Percentiles rank a stretch among this genome's conserved stretches.
Conservation (phyloP, 2,329 filamentous ascomycete species). For the Ophiocordyceps camponoti-leonardi region DNA sequence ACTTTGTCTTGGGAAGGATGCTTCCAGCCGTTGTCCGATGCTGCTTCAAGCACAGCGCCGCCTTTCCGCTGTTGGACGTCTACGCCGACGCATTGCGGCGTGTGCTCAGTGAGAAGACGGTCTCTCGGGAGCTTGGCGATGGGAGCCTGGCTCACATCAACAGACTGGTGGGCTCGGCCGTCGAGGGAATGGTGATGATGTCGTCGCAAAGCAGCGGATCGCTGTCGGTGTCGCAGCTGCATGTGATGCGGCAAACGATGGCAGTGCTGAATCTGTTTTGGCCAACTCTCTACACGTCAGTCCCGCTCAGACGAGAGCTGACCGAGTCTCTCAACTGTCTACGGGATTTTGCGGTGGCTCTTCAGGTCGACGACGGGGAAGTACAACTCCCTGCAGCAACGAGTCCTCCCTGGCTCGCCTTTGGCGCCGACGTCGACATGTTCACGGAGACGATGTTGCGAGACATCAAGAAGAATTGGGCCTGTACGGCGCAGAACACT, state of each 20-base stretch:
- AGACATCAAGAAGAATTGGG: constrained; percentile 29
- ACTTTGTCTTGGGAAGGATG: constrained; percentile 34
- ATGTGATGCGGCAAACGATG: constrained; percentile 12
- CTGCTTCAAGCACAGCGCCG: constrained; percentile 14
- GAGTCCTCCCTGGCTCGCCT: background rate
- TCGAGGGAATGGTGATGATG: constrained; percentile 11
- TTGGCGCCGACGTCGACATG: constrained; percentile 14
- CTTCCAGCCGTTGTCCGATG: constrained; percentile 32
- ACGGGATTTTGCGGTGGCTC: constrained; percentile 6
- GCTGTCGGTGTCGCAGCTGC: constrained; percentile 9
- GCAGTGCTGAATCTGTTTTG: constrained; percentile 13
- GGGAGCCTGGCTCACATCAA: constrained; percentile 15
- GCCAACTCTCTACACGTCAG: constrained; percentile 9
- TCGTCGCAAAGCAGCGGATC: constrained; percentile 3
- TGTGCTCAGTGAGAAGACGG: constrained; percentile 15
- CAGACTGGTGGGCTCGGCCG: constrained; percentile 13
- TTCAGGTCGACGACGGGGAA: constrained; percentile 4
- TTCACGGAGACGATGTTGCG: constrained; percentile 25
- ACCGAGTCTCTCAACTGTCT: constrained; percentile 5
- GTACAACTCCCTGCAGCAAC: constrained; percentile 7
- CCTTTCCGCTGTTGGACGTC: constrained; percentile 31
- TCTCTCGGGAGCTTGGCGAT: constrained; percentile 20
- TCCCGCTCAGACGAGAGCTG: background rate
- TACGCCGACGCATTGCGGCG: constrained; percentile 26
- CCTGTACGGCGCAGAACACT: constrained; percentile 9